Evolutionary conservation across 2,329 filamentous ascomycete genomes (phyloP).

Genomic region (Monilinia vaccinii-corymbosi): DNA sequence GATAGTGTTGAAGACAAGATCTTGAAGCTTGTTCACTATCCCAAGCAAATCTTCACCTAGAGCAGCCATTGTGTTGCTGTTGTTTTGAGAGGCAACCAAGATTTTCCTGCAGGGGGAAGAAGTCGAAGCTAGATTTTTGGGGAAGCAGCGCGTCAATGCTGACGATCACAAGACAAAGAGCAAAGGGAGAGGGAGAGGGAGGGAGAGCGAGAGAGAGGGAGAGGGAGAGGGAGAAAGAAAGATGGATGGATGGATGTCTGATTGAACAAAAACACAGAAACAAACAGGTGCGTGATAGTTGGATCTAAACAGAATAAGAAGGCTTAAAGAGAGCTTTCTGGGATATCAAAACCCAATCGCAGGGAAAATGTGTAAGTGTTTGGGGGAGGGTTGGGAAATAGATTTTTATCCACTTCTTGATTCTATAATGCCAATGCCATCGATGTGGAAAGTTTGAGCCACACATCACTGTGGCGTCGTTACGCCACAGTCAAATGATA

Average conservation of each 20-base stretch:
- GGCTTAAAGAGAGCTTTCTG: neutral
- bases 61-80: constrained; percentile 60
- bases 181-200: neutral
- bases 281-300: neutral
- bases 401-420: constrained; percentile 8
- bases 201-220: neutral
- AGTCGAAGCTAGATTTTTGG: constrained; percentile 8
- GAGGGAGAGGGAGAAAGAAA: neutral
- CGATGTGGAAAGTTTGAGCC: too few species aligned
- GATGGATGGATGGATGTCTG: neutral
- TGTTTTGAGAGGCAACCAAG: constrained; percentile 20
- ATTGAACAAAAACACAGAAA: neutral
- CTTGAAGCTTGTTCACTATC: constrained; percentile 97
- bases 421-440: too few species aligned
- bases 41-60: constrained; percentile 91
- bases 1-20: constrained; percentile 98
- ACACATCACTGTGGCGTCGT: too few species aligned
- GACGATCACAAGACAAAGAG: constrained; percentile 6
- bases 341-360: neutral
- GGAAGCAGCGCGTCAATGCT: constrained; percentile 2
- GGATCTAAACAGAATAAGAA: neutral
- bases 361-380: constrained; percentile 2
- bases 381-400: neutral
- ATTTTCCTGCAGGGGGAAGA: neutral
- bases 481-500: too few species aligned